These are phyloP conservation scores for Metschnikowia gelsemii DNA, from an alignment of 805 yeast species.

Conservation along the genomic window DNA sequence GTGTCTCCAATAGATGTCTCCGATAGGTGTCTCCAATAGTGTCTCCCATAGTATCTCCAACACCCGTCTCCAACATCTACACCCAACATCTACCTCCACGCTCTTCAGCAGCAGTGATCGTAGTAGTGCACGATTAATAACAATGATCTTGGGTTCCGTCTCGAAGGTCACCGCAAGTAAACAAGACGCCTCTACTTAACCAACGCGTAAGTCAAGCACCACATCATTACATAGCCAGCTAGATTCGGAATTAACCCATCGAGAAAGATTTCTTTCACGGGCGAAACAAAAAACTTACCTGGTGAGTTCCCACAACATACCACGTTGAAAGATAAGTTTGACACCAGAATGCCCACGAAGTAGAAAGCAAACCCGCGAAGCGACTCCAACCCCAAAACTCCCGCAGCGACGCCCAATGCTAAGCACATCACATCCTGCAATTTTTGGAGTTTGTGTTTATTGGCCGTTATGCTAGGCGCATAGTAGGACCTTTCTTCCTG, in stretches of 20 bases:
- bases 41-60: too few species aligned
- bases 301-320: slow-evolving; percentile 36
- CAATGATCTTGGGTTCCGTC: too few species aligned
- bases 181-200: too few species aligned
- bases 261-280: slow-evolving; percentile 34
- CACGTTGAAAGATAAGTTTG: slow-evolving; percentile 29
- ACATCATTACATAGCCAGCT: slow-evolving; percentile 47
- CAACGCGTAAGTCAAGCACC: slow-evolving; percentile 47
- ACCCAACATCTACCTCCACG: too few species aligned
- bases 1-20: too few species aligned
- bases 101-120: too few species aligned
- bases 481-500: too few species aligned
- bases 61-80: too few species aligned
- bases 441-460: slow-evolving; percentile 23
- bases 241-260: slow-evolving; percentile 33
- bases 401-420: slow-evolving; percentile 41
- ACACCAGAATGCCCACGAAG: slow-evolving; percentile 31
- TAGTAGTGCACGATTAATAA: too few species aligned
- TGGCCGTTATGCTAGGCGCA: slow-evolving; percentile 5
- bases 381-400: slow-evolving; percentile 40
- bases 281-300: slow-evolving; percentile 25
- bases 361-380: slow-evolving; percentile 37
- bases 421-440: slow-evolving; percentile 40
- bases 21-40: too few species aligned
- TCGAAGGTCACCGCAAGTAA: too few species aligned